phyloP scores from a whole-genome alignment of 2,329 filamentous ascomycete genomes.

The Trichoderma hamatum region DNA sequence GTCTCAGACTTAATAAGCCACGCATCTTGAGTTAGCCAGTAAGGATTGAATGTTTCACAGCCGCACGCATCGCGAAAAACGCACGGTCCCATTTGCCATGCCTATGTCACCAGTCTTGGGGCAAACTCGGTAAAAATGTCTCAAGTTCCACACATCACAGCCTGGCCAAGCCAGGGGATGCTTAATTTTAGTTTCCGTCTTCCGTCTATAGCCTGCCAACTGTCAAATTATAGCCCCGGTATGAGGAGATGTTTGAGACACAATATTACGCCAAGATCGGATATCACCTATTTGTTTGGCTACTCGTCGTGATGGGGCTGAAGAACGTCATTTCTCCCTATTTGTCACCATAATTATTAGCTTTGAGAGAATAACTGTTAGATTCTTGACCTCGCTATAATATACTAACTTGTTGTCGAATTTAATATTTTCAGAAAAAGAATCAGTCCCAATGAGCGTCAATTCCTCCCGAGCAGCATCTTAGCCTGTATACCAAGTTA shows the following conservation, averaged over 20 bases:
- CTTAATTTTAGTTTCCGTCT: neutral
- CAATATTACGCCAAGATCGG: neutral
- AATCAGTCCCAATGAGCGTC: too few species aligned
- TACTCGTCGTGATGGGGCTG: neutral
- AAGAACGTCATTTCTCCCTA: too few species aligned
- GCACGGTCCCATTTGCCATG: neutral
- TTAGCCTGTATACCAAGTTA: neutral
- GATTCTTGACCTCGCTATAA: neutral
- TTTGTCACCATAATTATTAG: neutral
- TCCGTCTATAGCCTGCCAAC: neutral
- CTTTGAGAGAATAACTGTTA: neutral
- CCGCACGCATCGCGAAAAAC: slow-evolving; percentile 11
- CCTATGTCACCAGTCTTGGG: neutral
- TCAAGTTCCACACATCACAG: neutral
- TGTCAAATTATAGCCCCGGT: neutral
- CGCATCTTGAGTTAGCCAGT: neutral
- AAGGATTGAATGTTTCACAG: neutral
- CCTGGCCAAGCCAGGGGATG: neutral
- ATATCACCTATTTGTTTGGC: neutral
- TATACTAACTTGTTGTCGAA: accelerated
- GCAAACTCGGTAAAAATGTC: neutral
- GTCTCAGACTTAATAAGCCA: neutral
- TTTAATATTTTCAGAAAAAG: neutral
- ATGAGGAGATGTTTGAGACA: neutral
- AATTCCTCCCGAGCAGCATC: too few species aligned